Evolutionary conservation across 2,329 filamentous ascomycete species (phyloP), one percentile per base, ranked within the genome.

Genomic region (Hypoxylon sp.): DNA sequence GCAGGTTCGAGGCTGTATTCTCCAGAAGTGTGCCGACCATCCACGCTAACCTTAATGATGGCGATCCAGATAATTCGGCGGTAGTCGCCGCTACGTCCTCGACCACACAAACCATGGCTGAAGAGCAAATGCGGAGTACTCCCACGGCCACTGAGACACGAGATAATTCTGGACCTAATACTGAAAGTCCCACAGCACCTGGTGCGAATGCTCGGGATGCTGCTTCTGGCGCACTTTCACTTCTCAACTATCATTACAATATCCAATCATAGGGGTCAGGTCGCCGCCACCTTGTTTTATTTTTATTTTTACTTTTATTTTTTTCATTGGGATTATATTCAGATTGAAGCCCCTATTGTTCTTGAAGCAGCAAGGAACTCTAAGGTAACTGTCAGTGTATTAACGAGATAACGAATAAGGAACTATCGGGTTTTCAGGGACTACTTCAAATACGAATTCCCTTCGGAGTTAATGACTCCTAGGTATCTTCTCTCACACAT

Each of bases 21-120:
- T 43, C 38, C 17, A 21, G 7, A 43, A 43, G 17, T n/a, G 21
- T 11, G 19, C 17, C 45, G 45, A 11, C 13, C 23, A 17, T 30
- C 23, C 45, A 49, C 45, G 28, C 45, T 49, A 30, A 49, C 45
- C 21, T 30, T 13, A 49, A 49, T 49, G 45, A 9, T 49, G 45
- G 38, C 7, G 38, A 21, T 19, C 17, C 38, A 43, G 38, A 49
- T 25, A 49, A 49, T 30, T n/a, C 11, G 21, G 23, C 45, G 6
- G 10, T 13, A 49, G 25, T 23, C 9, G 13, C 21, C 1, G 13
- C 21, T 30, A 28, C 45, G 5, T 14, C 21, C 13, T 28, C 45
- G 2, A 49, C 11, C n/a, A 49, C 45, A 23, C 23, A 28, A 7
- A 49, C 45, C 4, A 11, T 49, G 5, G 11, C 45, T 23, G 21